Conservation (phyloP, 2,329 filamentous ascomycete species). For the Penicillium sp. region DNA sequence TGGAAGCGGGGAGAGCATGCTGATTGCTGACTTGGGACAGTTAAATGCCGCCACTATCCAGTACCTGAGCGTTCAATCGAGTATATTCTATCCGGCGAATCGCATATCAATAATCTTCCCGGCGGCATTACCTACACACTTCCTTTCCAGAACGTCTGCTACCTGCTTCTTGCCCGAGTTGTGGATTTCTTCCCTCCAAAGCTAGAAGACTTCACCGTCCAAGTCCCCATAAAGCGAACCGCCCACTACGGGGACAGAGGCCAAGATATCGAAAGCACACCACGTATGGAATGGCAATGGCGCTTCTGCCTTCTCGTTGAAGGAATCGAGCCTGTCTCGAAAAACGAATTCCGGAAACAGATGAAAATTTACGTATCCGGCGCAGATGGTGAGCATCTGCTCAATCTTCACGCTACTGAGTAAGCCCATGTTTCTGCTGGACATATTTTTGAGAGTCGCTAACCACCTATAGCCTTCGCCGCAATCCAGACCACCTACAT, state of each 20-base stretch:
- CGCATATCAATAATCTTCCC: slow-evolving; percentile 45
- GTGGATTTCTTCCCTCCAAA: slow-evolving; percentile 70
- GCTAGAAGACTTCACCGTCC: slow-evolving; percentile 64
- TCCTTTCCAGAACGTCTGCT: slow-evolving; percentile 70
- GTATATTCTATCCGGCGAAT: slow-evolving; percentile 48
- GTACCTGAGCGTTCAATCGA: slow-evolving; percentile 38
- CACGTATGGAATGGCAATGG: slow-evolving; percentile 65
- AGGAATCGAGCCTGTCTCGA: slow-evolving; percentile 49
- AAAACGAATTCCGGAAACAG: slow-evolving; percentile 40
- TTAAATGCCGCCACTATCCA: slow-evolving; percentile 45
- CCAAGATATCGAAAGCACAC: slow-evolving; percentile 20
- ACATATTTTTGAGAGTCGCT: neutral
- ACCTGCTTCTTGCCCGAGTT: slow-evolving; percentile 66
- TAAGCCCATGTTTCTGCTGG: slow-evolving; percentile 35
- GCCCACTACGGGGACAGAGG: slow-evolving; percentile 30
- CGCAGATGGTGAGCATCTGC: slow-evolving; percentile 51
- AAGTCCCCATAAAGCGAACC: slow-evolving; percentile 47
- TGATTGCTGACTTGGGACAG: slow-evolving; percentile 27
- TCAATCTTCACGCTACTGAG: slow-evolving; percentile 52
- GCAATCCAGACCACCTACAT: slow-evolving; percentile 47
- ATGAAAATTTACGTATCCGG: slow-evolving; percentile 67
- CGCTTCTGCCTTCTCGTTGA: slow-evolving; percentile 74
- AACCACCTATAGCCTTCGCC: slow-evolving; percentile 49
- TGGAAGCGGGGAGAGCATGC: neutral
- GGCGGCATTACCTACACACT: slow-evolving; percentile 46